Percentiles rank a stretch among this genome's conserved stretches.
These are phyloP conservation scores for Calycina marina DNA, from an alignment of 2,329 filamentous ascomycete species.

Conservation along the genomic window DNA sequence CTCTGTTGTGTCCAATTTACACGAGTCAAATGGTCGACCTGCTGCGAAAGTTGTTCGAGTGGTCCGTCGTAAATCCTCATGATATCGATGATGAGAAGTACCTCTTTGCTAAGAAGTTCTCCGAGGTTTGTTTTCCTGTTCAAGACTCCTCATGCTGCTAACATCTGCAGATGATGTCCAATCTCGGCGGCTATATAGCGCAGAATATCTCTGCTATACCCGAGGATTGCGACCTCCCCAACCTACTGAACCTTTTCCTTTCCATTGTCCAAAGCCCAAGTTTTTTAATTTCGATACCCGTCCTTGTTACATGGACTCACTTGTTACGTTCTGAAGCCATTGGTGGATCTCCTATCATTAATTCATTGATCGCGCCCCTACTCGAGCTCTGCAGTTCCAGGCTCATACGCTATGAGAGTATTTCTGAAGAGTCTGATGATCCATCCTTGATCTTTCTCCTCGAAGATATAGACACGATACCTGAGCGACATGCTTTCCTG, in stretches of 20 bases:
- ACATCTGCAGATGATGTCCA: constrained; percentile 57
- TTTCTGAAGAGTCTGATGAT: constrained; percentile 71
- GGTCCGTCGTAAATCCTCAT: constrained; percentile 64
- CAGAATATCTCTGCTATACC: constrained; percentile 57
- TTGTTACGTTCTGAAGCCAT: constrained; percentile 61
- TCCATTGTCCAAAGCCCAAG: constrained; percentile 72
- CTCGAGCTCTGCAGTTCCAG: constrained; percentile 73
- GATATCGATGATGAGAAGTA: constrained; percentile 89
- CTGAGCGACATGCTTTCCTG: constrained; percentile 86
- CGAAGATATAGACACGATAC: constrained; percentile 89
- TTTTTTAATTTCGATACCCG: constrained; percentile 82
- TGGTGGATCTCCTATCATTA: constrained; percentile 46
- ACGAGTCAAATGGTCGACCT: constrained; percentile 55
- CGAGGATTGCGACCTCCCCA: constrained; percentile 49
- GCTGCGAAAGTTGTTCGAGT: constrained; percentile 60
- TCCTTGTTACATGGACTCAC: constrained; percentile 79
- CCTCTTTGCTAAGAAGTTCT: constrained; percentile 81
- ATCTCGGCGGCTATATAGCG: constrained; percentile 71
- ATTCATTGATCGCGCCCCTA: constrained; percentile 53
- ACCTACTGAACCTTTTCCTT: constrained; percentile 67
- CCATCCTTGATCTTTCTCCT: constrained; percentile 68
- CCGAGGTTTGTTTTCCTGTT: constrained; percentile 47
- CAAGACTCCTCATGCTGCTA: constrained; percentile 2
- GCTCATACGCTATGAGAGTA: constrained; percentile 72
- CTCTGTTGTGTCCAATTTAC: constrained; percentile 69